phyloP scores from a whole-genome alignment of 805 yeast species.

The Nakazawaea populi region DNA sequence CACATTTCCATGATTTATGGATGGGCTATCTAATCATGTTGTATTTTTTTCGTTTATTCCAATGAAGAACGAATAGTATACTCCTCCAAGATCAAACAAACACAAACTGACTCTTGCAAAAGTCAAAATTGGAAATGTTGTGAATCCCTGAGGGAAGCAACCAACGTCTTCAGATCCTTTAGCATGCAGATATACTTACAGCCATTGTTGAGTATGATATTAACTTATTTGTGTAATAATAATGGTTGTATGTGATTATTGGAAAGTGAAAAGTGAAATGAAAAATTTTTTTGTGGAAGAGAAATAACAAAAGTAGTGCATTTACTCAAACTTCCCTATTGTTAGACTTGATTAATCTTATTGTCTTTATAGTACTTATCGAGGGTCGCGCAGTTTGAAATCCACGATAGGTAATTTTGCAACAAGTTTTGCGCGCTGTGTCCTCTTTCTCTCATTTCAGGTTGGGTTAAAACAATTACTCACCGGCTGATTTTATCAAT shows the following conservation, averaged over 20 bases:
- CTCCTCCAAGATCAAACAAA: conserved; percentile 13
- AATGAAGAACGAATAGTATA: conserved; percentile 15
- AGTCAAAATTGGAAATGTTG: neutral
- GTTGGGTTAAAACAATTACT: no score
- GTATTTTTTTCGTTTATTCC: neutral
- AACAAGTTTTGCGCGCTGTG: no score
- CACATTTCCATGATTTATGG: neutral
- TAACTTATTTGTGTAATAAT: neutral
- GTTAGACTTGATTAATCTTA: neutral
- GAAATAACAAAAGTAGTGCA: neutral
- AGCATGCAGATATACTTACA: conserved; percentile 15
- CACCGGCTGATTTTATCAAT: no score
- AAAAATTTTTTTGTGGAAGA: no score
- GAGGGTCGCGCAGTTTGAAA: neutral
- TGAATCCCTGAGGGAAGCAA: conserved; percentile 12
- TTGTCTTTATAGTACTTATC: no score
- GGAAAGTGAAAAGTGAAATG: neutral
- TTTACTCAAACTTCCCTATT: no score
- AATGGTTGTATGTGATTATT: no score
- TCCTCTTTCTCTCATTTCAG: no score
- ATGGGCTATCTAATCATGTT: no score
- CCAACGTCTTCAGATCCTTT: conserved; percentile 26
- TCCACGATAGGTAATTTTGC: neutral
- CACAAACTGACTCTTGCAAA: conserved; percentile 8
- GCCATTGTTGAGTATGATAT: conserved; percentile 3